Percentiles rank a stretch among this genome's conserved stretches.
Conservation (phyloP, 2,329 filamentous ascomycete genomes). For the Raffaelea deltoideospora region DNA sequence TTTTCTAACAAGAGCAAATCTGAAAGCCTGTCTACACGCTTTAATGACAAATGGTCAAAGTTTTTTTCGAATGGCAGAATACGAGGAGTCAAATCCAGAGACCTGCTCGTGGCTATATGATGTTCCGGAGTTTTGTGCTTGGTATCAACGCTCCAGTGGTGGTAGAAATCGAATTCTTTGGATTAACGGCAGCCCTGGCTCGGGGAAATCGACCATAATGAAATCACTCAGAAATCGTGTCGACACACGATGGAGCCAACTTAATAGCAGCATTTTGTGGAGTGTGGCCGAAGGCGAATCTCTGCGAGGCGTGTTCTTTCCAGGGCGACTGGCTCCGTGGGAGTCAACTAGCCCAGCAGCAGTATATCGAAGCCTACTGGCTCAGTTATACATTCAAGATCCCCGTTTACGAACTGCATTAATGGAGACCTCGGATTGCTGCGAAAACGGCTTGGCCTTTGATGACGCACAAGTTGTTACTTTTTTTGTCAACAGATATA, state of each 20-base stretch:
- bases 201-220: neutral
- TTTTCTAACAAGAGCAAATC: neutral
- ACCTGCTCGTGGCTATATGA: slow-evolving; percentile 18
- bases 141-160: slow-evolving; percentile 14
- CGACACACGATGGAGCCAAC: slow-evolving; percentile 14
- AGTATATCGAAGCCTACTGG: slow-evolving; percentile 15
- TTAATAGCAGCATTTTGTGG: slow-evolving; percentile 14
- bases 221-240: slow-evolving; percentile 10
- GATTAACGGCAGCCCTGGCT: neutral
- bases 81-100: slow-evolving; percentile 12
- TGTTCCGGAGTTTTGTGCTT: slow-evolving; percentile 15
- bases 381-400: slow-evolving; percentile 16
- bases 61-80: slow-evolving; percentile 5
- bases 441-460: slow-evolving; percentile 4
- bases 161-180: slow-evolving; percentile 1
- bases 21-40: too few relatives aligned
- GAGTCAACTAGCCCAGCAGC: slow-evolving; percentile 10
- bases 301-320: slow-evolving; percentile 9
- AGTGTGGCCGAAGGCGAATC: slow-evolving; percentile 11
- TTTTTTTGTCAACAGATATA: slow-evolving; percentile 19
- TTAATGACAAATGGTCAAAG: neutral
- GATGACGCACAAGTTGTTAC: slow-evolving; percentile 15
- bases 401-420: slow-evolving; percentile 14
- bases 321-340: slow-evolving; percentile 4
- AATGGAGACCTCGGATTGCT: neutral